phyloP scores from a whole-genome alignment of 345 rosid species.

The Acer yangbiense region DNA sequence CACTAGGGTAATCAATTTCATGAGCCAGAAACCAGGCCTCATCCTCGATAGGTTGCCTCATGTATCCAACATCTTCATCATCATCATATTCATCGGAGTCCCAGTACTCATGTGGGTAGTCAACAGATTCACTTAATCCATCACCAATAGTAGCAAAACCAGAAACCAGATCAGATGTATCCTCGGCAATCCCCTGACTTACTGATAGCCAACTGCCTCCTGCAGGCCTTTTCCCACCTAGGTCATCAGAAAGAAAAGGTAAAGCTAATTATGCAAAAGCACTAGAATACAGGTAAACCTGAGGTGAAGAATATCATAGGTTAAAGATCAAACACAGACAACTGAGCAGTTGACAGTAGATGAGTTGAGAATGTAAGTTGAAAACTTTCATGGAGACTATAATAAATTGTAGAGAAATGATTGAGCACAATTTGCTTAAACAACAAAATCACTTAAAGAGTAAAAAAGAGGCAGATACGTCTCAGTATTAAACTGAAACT shows the following conservation, averaged over 20 bases:
- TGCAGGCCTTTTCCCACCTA: slow-evolving; percentile 79
- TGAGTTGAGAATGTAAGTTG: neutral
- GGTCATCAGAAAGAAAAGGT: slow-evolving; percentile 24
- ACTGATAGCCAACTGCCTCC: slow-evolving; percentile 99
- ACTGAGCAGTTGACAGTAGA: neutral
- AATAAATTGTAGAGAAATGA: neutral
- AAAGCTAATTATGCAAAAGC: slow-evolving; percentile 16
- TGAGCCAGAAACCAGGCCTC: slow-evolving; percentile 99
- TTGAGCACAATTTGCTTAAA: neutral
- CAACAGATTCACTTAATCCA: slow-evolving; percentile 91
- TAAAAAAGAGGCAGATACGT: neutral
- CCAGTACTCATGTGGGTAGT: slow-evolving; percentile 94
- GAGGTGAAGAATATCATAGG: neutral
- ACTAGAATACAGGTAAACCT: neutral
- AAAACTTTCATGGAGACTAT: neutral
- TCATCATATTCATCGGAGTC: slow-evolving; percentile 99
- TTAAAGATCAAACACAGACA: slow-evolving; percentile 2
- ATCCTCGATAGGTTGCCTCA: slow-evolving; percentile 97
- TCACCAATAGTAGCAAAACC: slow-evolving; percentile 98
- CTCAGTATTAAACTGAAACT: neutral
- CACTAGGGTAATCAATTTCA: slow-evolving; percentile 98
- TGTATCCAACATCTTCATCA: slow-evolving; percentile 96
- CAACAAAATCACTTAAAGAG: neutral
- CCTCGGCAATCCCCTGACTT: slow-evolving; percentile 96
- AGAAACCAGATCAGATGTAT: slow-evolving; percentile 93